Evolutionary conservation across 2,329 filamentous ascomycete species (phyloP).

Genomic region (Xylaria sp.): DNA sequence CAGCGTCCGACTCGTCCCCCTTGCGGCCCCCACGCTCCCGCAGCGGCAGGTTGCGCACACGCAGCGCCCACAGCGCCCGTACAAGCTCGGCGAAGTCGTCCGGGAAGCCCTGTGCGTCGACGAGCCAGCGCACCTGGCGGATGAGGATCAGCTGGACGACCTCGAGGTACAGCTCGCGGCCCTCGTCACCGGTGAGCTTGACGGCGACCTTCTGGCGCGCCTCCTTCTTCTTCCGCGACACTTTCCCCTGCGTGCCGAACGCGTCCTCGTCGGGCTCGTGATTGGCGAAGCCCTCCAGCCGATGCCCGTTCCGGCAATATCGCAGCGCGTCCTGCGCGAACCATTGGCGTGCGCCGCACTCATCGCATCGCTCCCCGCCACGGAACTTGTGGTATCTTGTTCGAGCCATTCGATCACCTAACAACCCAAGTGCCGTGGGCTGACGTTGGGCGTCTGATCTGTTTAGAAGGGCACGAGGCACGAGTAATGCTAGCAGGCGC

Average conservation of each 20-base stretch:
- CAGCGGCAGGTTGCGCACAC: slow-evolving; percentile 67
- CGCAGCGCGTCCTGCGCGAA: slow-evolving; percentile 79
- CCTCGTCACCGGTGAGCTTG: slow-evolving; percentile 72
- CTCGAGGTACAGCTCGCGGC: slow-evolving; percentile 82
- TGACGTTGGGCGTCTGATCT: neutral
- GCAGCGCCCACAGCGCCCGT: slow-evolving; percentile 85
- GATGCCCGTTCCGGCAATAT: slow-evolving; percentile 84
- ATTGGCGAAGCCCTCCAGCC: slow-evolving; percentile 73
- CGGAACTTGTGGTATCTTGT: slow-evolving; percentile 61
- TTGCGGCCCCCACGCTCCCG: slow-evolving; percentile 49
- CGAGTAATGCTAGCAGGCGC: neutral
- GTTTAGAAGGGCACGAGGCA: neutral
- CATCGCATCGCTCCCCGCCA: slow-evolving; percentile 64
- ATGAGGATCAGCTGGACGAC: slow-evolving; percentile 85
- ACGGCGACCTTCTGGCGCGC: slow-evolving; percentile 62
- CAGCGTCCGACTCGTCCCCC: slow-evolving; percentile 21
- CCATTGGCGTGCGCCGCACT: slow-evolving; percentile 77
- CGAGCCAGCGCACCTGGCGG: slow-evolving; percentile 80
- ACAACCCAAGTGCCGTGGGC: neutral
- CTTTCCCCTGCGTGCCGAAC: slow-evolving; percentile 68
- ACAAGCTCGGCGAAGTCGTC: slow-evolving; percentile 81
- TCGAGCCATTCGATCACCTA: slow-evolving; percentile 51
- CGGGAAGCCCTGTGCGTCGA: slow-evolving; percentile 72
- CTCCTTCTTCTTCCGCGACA: slow-evolving; percentile 67
- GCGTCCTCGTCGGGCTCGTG: slow-evolving; percentile 71